Conservation (phyloP, 306 rosid species). For the Cucumis sativus region Cucumber_9930_V3 NC_026657.2:29242001-29242500, state of each 20-base stretch:
- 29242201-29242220: slow-evolving; percentile 39
- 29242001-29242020: not conserved
- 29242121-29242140: slow-evolving; percentile 22
- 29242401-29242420: slow-evolving; percentile 3
- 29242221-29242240: slow-evolving; percentile 40
- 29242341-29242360: slow-evolving; percentile 78
- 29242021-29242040: not conserved
- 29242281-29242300: slow-evolving; percentile 45
- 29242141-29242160: slow-evolving; percentile 34
- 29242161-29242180: slow-evolving; percentile 24
- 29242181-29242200: slow-evolving; percentile 29
- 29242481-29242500: not conserved
- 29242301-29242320: slow-evolving; percentile 45
- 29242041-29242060: not conserved
- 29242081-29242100: too few relatives aligned
- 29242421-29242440: not conserved
- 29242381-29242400: not conserved
- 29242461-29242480: not conserved
- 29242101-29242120: too few relatives aligned
- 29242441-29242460: too few relatives aligned
- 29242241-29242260: slow-evolving; percentile 38
- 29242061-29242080: too few relatives aligned
- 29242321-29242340: slow-evolving; percentile 47
- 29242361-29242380: slow-evolving; percentile 7
- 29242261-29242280: slow-evolving; percentile 37